phyloP scores from a whole-genome alignment of 1,284 basidiomycete species.

The Heliocybe sulcata region DNA sequence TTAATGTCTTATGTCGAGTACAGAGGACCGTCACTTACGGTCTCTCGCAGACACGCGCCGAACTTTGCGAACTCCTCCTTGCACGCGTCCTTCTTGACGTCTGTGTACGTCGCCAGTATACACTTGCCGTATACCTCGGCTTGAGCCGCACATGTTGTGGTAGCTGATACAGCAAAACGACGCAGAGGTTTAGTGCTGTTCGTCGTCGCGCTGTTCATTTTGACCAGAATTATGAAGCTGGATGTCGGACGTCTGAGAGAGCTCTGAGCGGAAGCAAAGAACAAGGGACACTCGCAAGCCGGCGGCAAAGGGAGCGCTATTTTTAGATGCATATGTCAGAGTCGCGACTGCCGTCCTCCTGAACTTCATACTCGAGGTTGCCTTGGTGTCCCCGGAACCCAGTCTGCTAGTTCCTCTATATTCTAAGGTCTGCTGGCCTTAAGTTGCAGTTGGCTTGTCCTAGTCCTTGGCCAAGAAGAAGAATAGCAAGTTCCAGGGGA shows the following conservation, averaged over 20 bases:
- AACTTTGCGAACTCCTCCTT: slow-evolving; percentile 74
- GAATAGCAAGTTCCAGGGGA: no score
- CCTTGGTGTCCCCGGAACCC: no score
- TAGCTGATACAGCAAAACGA: slow-evolving; percentile 58
- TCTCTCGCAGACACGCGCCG: slow-evolving; percentile 62
- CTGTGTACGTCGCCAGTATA: slow-evolving; percentile 67
- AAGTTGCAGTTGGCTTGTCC: no score
- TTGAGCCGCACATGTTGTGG: slow-evolving; percentile 60
- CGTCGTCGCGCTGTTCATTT: slow-evolving; percentile 15
- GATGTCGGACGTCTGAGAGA: no score
- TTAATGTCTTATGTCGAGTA: background rate
- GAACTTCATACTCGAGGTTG: background rate
- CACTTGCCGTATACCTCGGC: slow-evolving; percentile 77
- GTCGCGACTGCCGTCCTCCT: background rate
- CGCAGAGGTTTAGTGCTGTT: slow-evolving; percentile 33
- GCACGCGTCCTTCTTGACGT: slow-evolving; percentile 72
- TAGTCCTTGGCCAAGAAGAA: no score
- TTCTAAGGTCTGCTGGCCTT: no score
- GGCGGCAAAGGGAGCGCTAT: background rate
- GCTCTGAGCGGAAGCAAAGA: no score
- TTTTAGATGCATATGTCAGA: background rate
- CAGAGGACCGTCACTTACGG: slow-evolving; percentile 35
- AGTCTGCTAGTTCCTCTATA: no score
- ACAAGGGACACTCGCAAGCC: no score
- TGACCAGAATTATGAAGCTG: no score